Evolutionary conservation across 1,284 basidiomycete species (phyloP), one percentile per base, ranked within the genome.

Genomic region (Tylopilus sp.): DNA sequence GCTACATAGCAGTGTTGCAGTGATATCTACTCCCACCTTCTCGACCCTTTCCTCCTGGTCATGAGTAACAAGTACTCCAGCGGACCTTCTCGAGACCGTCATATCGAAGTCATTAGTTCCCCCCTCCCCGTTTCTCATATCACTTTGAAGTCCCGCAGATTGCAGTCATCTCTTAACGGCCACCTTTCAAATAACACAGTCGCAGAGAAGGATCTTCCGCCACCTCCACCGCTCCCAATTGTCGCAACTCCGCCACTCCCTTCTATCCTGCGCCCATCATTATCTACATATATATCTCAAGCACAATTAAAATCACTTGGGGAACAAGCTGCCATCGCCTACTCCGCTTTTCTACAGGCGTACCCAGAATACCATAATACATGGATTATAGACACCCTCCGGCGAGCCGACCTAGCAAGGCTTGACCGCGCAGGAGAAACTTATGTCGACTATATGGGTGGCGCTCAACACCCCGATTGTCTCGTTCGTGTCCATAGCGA

Each of bases 371-470:
- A 84, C 56, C 76, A 77, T 48, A 71, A 73, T 15, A 85, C 82
- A 11, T 84, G 83, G 83, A 83, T 81, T 50, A 69, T 91, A 50
- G 88, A 91, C 62, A 78, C 82, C 0, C 79, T 91, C 28, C 80
- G 89, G 44, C 76, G 79, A 57, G 83, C 77, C 17, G 88, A 91
- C 66, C 89, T 83, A 61, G 64, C 77, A 9, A 72, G 89, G 47
- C 75, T 90, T 36, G 82, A 85, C 56, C 76, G 75, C 15, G 70
- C 72, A 20, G 80, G 79, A 2, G 86, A 89, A 71, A 84, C 83
- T 5, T 92, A 92, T 58, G 83, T 90, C 50, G 89, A 92, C 65
- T 91, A 88, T 60, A 92, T 90, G 85, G 90, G 89, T 36, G 89
- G 86, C 29, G 80, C 81, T 50, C 64, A 90, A 29, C 89, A 89